Evolutionary conservation across 768 basidiomycete genomes (phyloP).

Genomic region (Hemileccinum rubropunctum): DNA sequence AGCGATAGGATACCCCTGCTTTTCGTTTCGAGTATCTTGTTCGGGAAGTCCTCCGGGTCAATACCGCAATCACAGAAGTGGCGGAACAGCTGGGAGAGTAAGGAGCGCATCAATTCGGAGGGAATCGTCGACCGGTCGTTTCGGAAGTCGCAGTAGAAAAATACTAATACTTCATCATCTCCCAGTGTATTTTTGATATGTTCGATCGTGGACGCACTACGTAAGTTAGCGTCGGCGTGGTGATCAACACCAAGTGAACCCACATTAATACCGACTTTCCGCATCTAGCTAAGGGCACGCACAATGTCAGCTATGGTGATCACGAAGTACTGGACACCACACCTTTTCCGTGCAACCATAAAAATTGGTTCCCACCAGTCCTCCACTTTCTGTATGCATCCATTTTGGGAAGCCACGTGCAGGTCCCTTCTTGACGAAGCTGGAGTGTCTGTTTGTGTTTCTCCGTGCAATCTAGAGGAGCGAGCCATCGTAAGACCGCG

Average conservation of each 20-base stretch:
- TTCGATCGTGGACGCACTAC: too few species aligned
- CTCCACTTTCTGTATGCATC: background rate
- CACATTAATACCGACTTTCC: background rate
- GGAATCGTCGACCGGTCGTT: too few species aligned
- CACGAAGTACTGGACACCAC: background rate
- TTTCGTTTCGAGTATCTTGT: too few species aligned
- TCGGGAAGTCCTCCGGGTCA: too few species aligned
- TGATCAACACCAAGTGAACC: background rate
- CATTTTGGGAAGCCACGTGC: background rate
- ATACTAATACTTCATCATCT: too few species aligned
- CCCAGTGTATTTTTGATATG: too few species aligned
- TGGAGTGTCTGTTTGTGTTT: background rate
- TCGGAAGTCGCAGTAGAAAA: too few species aligned
- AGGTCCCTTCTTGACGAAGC: background rate
- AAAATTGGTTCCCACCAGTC: background rate
- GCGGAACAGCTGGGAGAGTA: too few species aligned
- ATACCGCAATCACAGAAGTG: too few species aligned
- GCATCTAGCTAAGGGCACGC: background rate
- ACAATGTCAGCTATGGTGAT: background rate
- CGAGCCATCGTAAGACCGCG: slow-evolving; percentile 1
- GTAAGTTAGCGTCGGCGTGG: background rate
- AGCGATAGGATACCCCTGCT: too few species aligned
- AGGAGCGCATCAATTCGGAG: too few species aligned
- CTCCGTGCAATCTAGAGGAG: background rate
- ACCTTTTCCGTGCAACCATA: background rate